These are phyloP conservation scores for Pythium sp. DNA, from an alignment of 352 stramenopile species.

Conservation along the genomic window DNA sequence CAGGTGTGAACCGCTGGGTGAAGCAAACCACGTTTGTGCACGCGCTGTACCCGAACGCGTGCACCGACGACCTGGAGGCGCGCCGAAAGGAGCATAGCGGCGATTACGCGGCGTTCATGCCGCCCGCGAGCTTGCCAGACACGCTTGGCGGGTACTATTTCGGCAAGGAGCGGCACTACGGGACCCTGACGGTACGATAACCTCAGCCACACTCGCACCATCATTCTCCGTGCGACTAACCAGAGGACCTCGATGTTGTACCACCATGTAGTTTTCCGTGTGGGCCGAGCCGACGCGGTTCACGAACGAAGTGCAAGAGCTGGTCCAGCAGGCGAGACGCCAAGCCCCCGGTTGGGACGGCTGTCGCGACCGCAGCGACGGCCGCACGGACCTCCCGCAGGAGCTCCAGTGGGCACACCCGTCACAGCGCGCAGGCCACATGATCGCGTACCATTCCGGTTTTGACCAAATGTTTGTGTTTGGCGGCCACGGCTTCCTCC, in stretches of 20 bases:
- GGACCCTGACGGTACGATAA: conserved; percentile 50
- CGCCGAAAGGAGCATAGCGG: conserved; percentile 65
- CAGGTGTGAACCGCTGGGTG: conserved; percentile 83
- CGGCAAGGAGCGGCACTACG: conserved; percentile 69
- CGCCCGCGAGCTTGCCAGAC: conserved; percentile 23
- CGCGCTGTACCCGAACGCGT: conserved; percentile 85
- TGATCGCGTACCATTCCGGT: conserved; percentile 69
- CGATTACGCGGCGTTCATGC: conserved; percentile 58
- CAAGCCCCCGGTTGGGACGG: conserved; percentile 95
- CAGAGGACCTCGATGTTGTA: not conserved
- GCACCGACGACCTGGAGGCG: conserved; percentile 87
- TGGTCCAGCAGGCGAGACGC: conserved; percentile 87
- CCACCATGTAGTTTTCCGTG: conserved; percentile 67
- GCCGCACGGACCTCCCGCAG: conserved; percentile 45
- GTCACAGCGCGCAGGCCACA: conserved; percentile 83
- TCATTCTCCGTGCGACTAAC: no score
- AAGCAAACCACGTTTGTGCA: conserved; percentile 90
- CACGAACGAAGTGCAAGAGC: conserved; percentile 49
- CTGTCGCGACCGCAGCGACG: conserved; percentile 88
- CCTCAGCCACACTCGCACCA: not conserved
- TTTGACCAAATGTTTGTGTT: conserved; percentile 87
- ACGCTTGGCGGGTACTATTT: conserved; percentile 63
- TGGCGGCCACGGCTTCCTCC: conserved; percentile 80
- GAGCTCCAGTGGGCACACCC: conserved; percentile 84
- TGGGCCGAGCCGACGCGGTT: conserved; percentile 89